Evolutionary conservation across 2,329 filamentous ascomycete species (phyloP).

Genomic region (Knufia petricola): DNA sequence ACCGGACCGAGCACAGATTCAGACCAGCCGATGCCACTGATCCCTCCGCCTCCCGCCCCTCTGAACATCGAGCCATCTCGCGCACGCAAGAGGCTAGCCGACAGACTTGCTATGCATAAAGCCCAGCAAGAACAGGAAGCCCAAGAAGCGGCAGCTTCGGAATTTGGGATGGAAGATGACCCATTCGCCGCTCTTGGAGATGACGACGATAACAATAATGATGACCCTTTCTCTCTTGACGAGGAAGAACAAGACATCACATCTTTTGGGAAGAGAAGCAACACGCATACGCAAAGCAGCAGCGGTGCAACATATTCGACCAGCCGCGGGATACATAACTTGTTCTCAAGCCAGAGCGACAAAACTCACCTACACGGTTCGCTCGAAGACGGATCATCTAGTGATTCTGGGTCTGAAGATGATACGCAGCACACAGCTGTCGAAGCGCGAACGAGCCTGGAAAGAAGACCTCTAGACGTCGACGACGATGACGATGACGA

Average conservation of each 20-base stretch:
- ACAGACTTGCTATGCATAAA: slow-evolving; percentile 66
- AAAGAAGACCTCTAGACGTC: slow-evolving; percentile 48
- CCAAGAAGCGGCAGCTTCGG: slow-evolving; percentile 21
- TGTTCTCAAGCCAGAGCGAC: slow-evolving; percentile 15
- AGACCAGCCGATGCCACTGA: slow-evolving; percentile 36
- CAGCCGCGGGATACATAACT: slow-evolving; percentile 19
- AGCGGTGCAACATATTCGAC: slow-evolving; percentile 24
- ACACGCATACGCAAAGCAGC: slow-evolving; percentile 10
- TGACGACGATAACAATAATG: slow-evolving; percentile 29
- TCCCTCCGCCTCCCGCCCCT: slow-evolving; percentile 57
- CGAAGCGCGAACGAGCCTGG: slow-evolving; percentile 31
- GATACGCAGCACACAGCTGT: slow-evolving; percentile 18
- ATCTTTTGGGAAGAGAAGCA: slow-evolving; percentile 21
- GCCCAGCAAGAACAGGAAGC: slow-evolving; percentile 47
- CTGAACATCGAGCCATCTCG: slow-evolving; percentile 79
- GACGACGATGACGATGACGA: slow-evolving; percentile 42
- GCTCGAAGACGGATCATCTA: slow-evolving; percentile 21
- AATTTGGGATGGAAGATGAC: slow-evolving; percentile 24
- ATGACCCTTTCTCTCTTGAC: slow-evolving; percentile 22
- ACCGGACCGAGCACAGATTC: slow-evolving; percentile 42
- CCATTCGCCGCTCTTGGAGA: slow-evolving; percentile 30
- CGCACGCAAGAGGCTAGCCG: slow-evolving; percentile 81
- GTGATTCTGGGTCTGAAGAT: slow-evolving; percentile 19
- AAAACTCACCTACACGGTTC: slow-evolving; percentile 22
- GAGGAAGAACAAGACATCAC: slow-evolving; percentile 24